A percentile compares a stretch with the other conserved stretches of the same genome.
Evolutionary conservation across 2,329 filamentous ascomycete genomes (phyloP).

Genomic region (Knufia fluminis): DNA sequence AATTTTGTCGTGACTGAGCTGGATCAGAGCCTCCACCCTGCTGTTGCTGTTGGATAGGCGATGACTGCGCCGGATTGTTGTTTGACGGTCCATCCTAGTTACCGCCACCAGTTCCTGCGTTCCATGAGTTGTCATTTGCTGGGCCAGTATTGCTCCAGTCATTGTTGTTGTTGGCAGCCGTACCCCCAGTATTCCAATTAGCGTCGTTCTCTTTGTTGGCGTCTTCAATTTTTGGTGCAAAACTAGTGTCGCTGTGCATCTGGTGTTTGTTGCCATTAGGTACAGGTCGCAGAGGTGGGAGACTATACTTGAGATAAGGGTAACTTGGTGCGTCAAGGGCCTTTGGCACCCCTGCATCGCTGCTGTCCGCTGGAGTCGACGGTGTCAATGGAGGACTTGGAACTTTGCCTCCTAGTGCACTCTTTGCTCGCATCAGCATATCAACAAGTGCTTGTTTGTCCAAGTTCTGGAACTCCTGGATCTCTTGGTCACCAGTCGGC

Average conservation of each 20-base stretch:
- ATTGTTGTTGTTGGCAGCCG: neutral
- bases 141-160: too few relatives aligned
- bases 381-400: constrained; percentile 12
- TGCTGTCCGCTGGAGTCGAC: constrained; percentile 5
- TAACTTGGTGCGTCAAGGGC: constrained; percentile 15
- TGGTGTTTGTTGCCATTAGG: too few relatives aligned
- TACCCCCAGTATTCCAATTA: neutral
- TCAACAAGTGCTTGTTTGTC: constrained; percentile 20
- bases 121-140: too few relatives aligned
- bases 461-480: constrained; percentile 16
- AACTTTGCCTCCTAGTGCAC: constrained; percentile 9
- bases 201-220: neutral
- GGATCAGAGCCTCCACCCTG: neutral
- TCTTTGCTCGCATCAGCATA: constrained; percentile 14
- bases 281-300: constrained; percentile 12
- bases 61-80: neutral
- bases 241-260: too few relatives aligned
- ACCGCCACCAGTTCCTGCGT: too few relatives aligned
- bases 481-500: constrained; percentile 16
- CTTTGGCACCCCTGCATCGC: constrained; percentile 10
- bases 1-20: neutral
- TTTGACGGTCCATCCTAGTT: too few relatives aligned
- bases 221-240: neutral
- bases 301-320: constrained; percentile 15
- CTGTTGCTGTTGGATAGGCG: neutral